These are phyloP conservation scores for Durotheca rogersii DNA, from an alignment of 495 filamentous ascomycete genomes.

Conservation along the genomic window DNA sequence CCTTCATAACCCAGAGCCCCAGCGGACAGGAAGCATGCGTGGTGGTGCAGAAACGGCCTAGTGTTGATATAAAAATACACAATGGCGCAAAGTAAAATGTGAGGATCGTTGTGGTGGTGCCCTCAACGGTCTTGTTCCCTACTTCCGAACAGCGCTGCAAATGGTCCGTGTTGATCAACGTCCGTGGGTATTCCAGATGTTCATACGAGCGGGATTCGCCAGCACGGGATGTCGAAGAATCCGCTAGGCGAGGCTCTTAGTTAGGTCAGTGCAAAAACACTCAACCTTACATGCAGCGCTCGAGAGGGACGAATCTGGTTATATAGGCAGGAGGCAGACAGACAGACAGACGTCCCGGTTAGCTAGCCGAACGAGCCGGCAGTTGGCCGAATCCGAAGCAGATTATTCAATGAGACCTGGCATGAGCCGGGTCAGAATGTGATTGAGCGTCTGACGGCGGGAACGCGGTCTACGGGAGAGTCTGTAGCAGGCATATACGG, in stretches of 20 bases:
- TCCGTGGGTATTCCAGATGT: slow-evolving; percentile 23
- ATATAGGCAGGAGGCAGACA: slow-evolving; percentile 7
- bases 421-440: slow-evolving; percentile 7
- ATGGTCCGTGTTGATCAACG: slow-evolving; percentile 29
- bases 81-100: slow-evolving; percentile 23
- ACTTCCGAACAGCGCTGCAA: slow-evolving; percentile 17
- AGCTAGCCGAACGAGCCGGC: slow-evolving; percentile 19
- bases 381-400: slow-evolving; percentile 13
- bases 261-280: slow-evolving; percentile 6
- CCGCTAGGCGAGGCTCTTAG: slow-evolving; percentile 7
- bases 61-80: slow-evolving; percentile 25
- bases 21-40: background rate
- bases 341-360: slow-evolving; percentile 12
- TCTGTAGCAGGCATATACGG: slow-evolving; percentile 2
- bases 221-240: slow-evolving; percentile 4
- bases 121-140: slow-evolving; percentile 24
- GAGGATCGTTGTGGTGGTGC: slow-evolving; percentile 23
- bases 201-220: slow-evolving; percentile 14
- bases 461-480: slow-evolving; percentile 20
- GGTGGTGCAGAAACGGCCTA: slow-evolving; percentile 18
- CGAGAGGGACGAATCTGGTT: background rate
- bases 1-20: slow-evolving; percentile 4
- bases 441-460: slow-evolving; percentile 21
- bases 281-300: slow-evolving; percentile 12
- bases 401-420: slow-evolving; percentile 1